Base-by-base conservation (phyloP, 768 basidiomycete genomes). In the Collybiopsis confluens region DNA sequence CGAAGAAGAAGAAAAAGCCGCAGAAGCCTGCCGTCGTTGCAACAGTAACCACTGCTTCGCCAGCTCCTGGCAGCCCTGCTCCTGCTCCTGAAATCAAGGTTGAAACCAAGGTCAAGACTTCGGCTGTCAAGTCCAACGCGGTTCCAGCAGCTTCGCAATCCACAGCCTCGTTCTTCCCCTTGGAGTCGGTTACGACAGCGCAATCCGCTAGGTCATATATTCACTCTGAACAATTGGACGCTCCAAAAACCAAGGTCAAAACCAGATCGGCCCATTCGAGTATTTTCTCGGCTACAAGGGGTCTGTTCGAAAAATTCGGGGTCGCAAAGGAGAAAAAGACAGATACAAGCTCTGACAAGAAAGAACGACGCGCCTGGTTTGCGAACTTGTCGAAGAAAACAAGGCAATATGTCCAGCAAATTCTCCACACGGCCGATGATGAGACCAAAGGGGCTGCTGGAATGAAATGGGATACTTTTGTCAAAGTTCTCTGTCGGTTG, bases 391-490 rank as follows among this genome's bases (percentile, higher is more conserved):
- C 75, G 52, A 86, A 82, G 69, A 88, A 79, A 67, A 77, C 85
- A 3, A 72, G 68, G 28, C 70, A 64, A 18, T 73, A 74, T 42
- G 82, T 90, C 84, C 81, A 84, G 45, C 84, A 86, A 64, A 67
- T 91, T 6, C 62, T 91, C 54, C 72, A 73, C 37, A 80, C 80
- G 6, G 68, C 76, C 33, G 74, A 79, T 26, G 81, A 83, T 51
- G 77, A 81, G 45, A 81, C 74, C 54, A 70, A 75, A 55, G 84
- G 83, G 5, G 63, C 73, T 46, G 70, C 75, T 21, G 64, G 80
- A 20, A 82, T 92, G 84, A 85, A 85, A 56, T 91, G 90, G 90
- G 86, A 91, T 33, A 71, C 80, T 54, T 90, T 92, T 64, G 63
- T 90, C 30, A 86, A 82, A 74, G 90, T 87, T 54, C 45, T 69